phyloP scores from a whole-genome alignment of 352 stramenopile species.

The Pythium phragmiticola region DNA sequence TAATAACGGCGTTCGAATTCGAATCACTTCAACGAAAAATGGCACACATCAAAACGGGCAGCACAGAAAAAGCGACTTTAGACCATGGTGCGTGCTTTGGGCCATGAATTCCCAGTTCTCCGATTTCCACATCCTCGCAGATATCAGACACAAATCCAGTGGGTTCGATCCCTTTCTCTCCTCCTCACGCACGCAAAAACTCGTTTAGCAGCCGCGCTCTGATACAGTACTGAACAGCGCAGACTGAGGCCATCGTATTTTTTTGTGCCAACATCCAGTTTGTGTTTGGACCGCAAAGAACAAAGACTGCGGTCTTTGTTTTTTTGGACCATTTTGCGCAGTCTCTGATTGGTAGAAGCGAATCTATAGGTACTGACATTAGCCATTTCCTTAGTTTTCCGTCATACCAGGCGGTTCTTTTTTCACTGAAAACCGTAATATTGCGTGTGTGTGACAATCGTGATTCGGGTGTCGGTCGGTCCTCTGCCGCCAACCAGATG shows the following conservation, averaged over 20 bases:
- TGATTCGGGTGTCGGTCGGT: not conserved
- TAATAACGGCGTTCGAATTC: conserved; percentile 4
- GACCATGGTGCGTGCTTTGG: no score
- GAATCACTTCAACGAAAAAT: not conserved
- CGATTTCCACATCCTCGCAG: not conserved
- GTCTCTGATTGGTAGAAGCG: conserved; percentile 2
- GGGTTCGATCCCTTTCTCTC: not conserved
- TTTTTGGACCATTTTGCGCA: not conserved
- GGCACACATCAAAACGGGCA: not conserved
- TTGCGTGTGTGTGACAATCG: conserved; percentile 7
- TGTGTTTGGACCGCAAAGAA: not conserved
- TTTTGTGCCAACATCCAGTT: not conserved
- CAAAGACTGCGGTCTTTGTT: conserved; percentile 1
- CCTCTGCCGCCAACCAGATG: not conserved
- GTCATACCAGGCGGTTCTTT: conserved; percentile 7
- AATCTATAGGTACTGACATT: not conserved
- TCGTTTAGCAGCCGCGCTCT: not conserved
- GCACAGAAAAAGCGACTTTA: not conserved
- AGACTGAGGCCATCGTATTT: not conserved
- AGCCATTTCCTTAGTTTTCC: not conserved
- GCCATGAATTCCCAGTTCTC: no score
- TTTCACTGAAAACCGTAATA: not conserved
- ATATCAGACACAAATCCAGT: not conserved
- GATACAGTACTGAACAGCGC: no score
- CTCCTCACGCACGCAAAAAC: not conserved